Base-by-base conservation (phyloP, 2,329 filamentous ascomycete species). In the Sporothrix protearum region DNA sequence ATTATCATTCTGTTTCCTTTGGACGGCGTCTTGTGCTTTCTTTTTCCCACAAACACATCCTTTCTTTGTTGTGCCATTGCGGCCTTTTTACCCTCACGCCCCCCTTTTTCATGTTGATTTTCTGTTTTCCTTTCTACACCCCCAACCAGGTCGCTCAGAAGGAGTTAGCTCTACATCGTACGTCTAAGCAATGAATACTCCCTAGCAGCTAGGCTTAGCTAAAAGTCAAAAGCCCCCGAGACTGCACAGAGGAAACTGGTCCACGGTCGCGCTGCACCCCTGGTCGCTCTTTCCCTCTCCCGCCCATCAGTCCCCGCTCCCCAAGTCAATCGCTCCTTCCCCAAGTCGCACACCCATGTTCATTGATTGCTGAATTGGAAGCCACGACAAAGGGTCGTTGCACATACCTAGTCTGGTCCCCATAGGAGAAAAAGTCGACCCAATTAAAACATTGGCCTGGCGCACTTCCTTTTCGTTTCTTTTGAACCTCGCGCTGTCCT, bases 401-500 rank as follows among this genome's bases (percentile, higher is more conserved):
- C 42, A 51, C 42, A 36, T 55, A 70, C n/a, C n/a, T n/a, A n/a
- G n/a, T n/a, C n/a, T 28, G 49, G 39, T 25, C 19, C 33, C 33
- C 39, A 49, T 39, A 28, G 12, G 12, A 36, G 33, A 30, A 79
- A 80, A 78, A 77, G 19, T 47, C 55, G 49, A 75, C 77, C 78
- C 78, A 80, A 81, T 80, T 80, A 80, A 81, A 79, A 78, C 78
- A 77, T 78, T 77, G 79, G 72, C 76, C 79, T 80, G 79, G 78
- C 78, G 78, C 79, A 79, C 66, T 68, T 55, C 30, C 47, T 78
- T 49, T 25, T 69, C 49, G 61, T 57, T 42, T 30, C 57, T 28
- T 45, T 49, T 61, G 53, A 42, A 72, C 70, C 72, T 71, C 16
- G n/a, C 28, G 19, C 22, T 3, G 30, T 10, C 28, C 12, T 25